A percentile compares a stretch with the other conserved stretches of the same genome.
Evolutionary conservation across 2,329 filamentous ascomycete genomes (phyloP).

Genomic region (Purpureocillium lavendulum): DNA sequence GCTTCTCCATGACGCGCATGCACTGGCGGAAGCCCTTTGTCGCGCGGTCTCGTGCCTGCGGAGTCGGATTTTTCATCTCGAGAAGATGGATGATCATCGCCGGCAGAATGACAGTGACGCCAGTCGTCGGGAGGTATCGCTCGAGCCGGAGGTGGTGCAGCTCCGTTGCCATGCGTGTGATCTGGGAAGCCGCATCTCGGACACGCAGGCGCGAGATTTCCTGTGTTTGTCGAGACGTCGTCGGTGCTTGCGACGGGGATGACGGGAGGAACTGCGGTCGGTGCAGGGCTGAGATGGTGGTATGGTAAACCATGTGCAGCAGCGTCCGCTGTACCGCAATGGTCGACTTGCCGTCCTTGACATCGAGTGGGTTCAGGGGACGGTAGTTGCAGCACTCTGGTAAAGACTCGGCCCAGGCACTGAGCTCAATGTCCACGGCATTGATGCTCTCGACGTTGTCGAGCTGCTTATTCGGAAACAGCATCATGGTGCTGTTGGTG

Average conservation of each 20-base stretch:
- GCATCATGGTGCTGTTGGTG: conserved; percentile 74
- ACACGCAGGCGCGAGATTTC: conserved; percentile 78
- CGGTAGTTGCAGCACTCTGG: conserved; percentile 64
- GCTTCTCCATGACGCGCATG: conserved; percentile 81
- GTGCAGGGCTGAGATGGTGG: conserved; percentile 83
- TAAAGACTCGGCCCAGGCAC: conserved; percentile 66
- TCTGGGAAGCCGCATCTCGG: conserved; percentile 73
- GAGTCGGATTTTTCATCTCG: conserved; percentile 78
- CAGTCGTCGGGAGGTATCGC: conserved; percentile 75
- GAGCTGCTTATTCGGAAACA: conserved; percentile 80
- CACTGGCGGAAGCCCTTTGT: conserved; percentile 81
- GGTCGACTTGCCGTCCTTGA: conserved; percentile 51
- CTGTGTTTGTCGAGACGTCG: conserved; percentile 59
- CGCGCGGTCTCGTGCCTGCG: conserved; percentile 62
- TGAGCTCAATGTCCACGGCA: conserved; percentile 69
- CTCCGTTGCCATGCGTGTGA: conserved; percentile 74
- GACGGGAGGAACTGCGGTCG: conserved; percentile 83
- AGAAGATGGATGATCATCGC: conserved; percentile 91
- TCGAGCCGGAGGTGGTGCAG: conserved; percentile 67
- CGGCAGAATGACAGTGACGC: conserved; percentile 82
- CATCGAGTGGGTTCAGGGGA: conserved; percentile 42
- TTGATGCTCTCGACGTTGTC: conserved; percentile 76
- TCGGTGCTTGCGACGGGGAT: conserved; percentile 44
- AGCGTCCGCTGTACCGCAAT: conserved; percentile 70
- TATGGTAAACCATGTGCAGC: conserved; percentile 89